Evolutionary conservation across 1,139 yeast species (phyloP), one percentile per base, ranked within the genome.

Genomic region (Kodamaea sp.): DNA sequence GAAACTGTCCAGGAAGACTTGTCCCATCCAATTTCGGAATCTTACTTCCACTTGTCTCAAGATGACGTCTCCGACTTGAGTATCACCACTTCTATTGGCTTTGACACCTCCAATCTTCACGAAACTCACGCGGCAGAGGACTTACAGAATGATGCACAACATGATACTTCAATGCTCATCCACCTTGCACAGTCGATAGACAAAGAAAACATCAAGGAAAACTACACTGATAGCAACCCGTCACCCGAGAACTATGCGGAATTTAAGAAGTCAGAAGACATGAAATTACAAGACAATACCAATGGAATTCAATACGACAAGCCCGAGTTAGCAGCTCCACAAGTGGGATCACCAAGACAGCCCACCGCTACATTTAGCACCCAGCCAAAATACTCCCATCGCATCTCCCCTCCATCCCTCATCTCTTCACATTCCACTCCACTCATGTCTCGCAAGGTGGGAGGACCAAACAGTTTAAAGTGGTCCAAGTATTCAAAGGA

Each of bases 341-440:
- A 18, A 6, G 22, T 18, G 11, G 5, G 4, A 9, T 18, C 28
- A 18, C 21, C 21, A 18, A 6, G 21, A 6, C 6, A 18, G 9
- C 9, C 9, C 9, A 6, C 28, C 15, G 4, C 15, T 14, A 18
- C 7, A 7, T 7, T 7, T 9, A 9, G 21, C 14, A 11, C n/a
- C n/a, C n/a, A n/a, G n/a, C n/a, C n/a, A n/a, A 12, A 15, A 21
- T 26, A 20, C 16, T 11, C 12, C 4, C 28, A 15, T 27, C 29
- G 13, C 29, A 27, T 12, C 21, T 7, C 6, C 8, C 23, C 39
- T 2, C 23, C 35, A 9, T 35, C 44, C 26, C 22, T 31, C 24
- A 44, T 57, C 7, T 53, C 62, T 10, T 57, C 65, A 3, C 69
- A 63, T 36, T 59, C 66, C 4, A 61, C 69, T 1, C 69, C 69